Evolutionary conservation across 192 early-diverging fungal genomes (phyloP), one percentile per base, ranked within the genome.

Genomic region (Mortierella antarctica): DNA sequence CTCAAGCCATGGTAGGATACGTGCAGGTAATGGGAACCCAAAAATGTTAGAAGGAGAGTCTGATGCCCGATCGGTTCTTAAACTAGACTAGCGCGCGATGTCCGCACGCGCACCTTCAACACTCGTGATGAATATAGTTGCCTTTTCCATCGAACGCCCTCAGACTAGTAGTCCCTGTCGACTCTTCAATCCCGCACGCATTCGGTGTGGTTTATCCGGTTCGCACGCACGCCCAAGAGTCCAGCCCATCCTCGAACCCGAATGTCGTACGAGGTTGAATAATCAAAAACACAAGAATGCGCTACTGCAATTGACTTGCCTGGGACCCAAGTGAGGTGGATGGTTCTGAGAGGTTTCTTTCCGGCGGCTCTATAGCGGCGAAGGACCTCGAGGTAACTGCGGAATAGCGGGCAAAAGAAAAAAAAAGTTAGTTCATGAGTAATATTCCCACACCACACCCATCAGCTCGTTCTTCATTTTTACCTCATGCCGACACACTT

Each of bases 301-400:
- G 31, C 18, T 59, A 52, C 15, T 8, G 44, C 5, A 21, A 15
- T 48, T 21, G 41, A 71, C 61, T 81, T 82, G 86, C 86, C 89
- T 57, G 93, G 92, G 55, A 94, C 93, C 86, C 89, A 95, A 20
- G 91, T 89, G 65, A 93, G 74, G 70, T 95, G 93, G 44, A 96
- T 84, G 23, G 92, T 95, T 48, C 92, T 88, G 65, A 77, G 82
- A 45, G 92, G 88, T 67, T 82, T 81, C 69, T 60, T 82, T 21
- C 89, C 92, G 49, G 76, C 62, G 2, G 68, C 73, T 67, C 91
- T 85, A 45, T 95, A 88, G 23, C 62, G 67, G 0, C 94, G 85
- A 54, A 97, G 85, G 44, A 93, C 93, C 82, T 97, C 95, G 48
- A 97, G 84, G 83, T 97, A 96, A 48, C 90, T 89, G 62, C 70